Conservation (phyloP, 768 basidiomycete genomes). For the Russula dissimulans region DNA sequence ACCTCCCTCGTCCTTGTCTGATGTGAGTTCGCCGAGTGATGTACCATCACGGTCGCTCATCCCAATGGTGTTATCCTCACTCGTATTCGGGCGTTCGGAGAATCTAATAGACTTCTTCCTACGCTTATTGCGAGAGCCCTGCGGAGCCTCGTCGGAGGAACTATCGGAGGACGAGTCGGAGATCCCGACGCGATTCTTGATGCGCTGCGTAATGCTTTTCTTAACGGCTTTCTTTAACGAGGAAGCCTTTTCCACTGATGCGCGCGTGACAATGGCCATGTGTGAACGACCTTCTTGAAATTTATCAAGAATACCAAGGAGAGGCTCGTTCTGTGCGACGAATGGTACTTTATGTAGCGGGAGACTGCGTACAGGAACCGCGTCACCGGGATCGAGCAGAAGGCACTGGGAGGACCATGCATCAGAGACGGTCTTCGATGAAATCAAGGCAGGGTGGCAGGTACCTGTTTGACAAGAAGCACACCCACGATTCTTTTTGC, state of each 20-base stretch:
- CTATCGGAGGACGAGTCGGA: slow-evolving; percentile 31
- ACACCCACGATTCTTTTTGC: slow-evolving; percentile 82
- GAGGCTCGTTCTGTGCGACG: slow-evolving; percentile 77
- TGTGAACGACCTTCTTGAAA: slow-evolving; percentile 89
- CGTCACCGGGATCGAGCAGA: slow-evolving; percentile 40
- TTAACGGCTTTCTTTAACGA: slow-evolving; percentile 81
- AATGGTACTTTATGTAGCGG: slow-evolving; percentile 82
- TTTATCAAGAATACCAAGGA: slow-evolving; percentile 75
- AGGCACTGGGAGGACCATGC: slow-evolving; percentile 16
- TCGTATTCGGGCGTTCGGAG: neutral
- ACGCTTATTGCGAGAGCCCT: slow-evolving; percentile 1
- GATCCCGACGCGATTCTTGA: slow-evolving; percentile 67
- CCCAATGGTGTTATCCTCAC: slow-evolving; percentile 3
- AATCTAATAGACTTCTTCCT: slow-evolving; percentile 14
- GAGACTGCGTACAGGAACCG: slow-evolving; percentile 71
- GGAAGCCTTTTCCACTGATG: slow-evolving; percentile 40
- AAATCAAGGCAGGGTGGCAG: neutral
- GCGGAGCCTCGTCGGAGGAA: slow-evolving; percentile 35
- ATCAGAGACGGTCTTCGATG: neutral
- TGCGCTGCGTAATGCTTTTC: slow-evolving; percentile 65
- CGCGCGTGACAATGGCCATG: slow-evolving; percentile 69
- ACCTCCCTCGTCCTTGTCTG: slow-evolving; percentile 18
- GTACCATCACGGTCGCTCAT: slow-evolving; percentile 24
- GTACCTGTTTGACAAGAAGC: slow-evolving; percentile 70
- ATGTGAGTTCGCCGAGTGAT: slow-evolving; percentile 14